Evolutionary conservation across 805 yeast species (phyloP).

Genomic region (Metschnikowia corniflorae): DNA sequence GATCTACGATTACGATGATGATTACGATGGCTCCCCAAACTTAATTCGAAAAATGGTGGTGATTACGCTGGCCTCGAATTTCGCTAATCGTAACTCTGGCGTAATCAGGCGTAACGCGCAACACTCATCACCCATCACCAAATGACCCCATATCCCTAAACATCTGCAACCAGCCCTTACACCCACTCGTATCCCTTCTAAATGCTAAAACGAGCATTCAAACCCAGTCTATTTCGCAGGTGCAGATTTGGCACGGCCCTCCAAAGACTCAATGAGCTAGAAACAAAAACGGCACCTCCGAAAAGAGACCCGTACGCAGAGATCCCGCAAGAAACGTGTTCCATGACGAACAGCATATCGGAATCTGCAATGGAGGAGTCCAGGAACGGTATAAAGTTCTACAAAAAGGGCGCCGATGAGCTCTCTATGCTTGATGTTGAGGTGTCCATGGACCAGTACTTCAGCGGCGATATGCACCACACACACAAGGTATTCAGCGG

Average conservation of each 20-base stretch:
- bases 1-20: no score
- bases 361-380: slow-evolving; percentile 1
- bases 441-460: slow-evolving; percentile 32
- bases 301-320: slow-evolving; percentile 12
- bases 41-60: no score
- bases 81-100: no score
- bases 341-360: background rate
- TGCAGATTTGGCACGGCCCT: slow-evolving; percentile 5
- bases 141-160: no score
- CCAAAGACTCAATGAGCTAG: slow-evolving; percentile 2
- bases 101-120: no score
- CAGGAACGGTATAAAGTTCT: slow-evolving; percentile 9
- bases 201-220: background rate
- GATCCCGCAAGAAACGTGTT: slow-evolving; percentile 11
- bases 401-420: slow-evolving; percentile 8
- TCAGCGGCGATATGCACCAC: slow-evolving; percentile 39
- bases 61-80: no score
- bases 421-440: slow-evolving; percentile 12
- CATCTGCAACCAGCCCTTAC: no score
- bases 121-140: no score
- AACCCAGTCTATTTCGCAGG: slow-evolving; percentile 1
- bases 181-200: no score
- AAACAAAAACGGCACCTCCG: background rate
- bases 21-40: no score
- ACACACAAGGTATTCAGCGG: slow-evolving; percentile 36